Percentiles rank a stretch among this genome's conserved stretches.
These are phyloP conservation scores for Bruguiera sexangula DNA, from an alignment of 345 rosid species.

Conservation along the genomic window DNA sequence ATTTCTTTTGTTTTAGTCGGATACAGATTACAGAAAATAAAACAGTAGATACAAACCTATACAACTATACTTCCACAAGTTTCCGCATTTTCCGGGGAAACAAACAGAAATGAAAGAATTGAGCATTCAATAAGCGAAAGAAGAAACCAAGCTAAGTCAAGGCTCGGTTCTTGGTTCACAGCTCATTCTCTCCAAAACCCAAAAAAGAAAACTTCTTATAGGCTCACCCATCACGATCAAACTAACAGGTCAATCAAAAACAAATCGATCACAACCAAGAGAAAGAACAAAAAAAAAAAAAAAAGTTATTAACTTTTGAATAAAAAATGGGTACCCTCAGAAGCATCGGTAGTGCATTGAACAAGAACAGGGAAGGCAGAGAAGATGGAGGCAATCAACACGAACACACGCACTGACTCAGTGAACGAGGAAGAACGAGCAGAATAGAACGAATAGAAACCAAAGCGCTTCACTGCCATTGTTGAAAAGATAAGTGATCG, in stretches of 20 bases:
- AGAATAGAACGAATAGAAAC: not conserved
- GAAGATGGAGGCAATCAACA: constrained; percentile 19
- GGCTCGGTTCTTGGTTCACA: constrained; percentile 12
- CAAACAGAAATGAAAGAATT: constrained; percentile 22
- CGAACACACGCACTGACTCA: constrained; percentile 8
- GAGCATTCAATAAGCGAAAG: constrained; percentile 12
- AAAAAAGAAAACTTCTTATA: not conserved
- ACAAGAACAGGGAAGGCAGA: constrained; percentile 20
- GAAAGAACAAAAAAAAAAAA: not conserved
- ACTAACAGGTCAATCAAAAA: not conserved
- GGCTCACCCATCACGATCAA: constrained; percentile 13
- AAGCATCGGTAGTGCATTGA: constrained; percentile 38
- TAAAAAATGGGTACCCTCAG: constrained; percentile 29
- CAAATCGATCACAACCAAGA: not conserved
- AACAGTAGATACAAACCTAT: not conserved
- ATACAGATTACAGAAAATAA: constrained; percentile 1
- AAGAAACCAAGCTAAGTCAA: not conserved
- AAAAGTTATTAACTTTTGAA: not conserved
- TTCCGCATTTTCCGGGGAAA: constrained; percentile 30
- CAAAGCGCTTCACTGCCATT: constrained; percentile 15
- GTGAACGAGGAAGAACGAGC: constrained; percentile 21
- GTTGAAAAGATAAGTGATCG: not conserved
- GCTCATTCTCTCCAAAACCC: not conserved
- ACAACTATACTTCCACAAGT: not conserved
- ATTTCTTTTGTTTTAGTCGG: constrained; percentile 11